Base-by-base conservation (phyloP, 2,329 filamentous ascomycete species). In the Volutella citrinella region DNA sequence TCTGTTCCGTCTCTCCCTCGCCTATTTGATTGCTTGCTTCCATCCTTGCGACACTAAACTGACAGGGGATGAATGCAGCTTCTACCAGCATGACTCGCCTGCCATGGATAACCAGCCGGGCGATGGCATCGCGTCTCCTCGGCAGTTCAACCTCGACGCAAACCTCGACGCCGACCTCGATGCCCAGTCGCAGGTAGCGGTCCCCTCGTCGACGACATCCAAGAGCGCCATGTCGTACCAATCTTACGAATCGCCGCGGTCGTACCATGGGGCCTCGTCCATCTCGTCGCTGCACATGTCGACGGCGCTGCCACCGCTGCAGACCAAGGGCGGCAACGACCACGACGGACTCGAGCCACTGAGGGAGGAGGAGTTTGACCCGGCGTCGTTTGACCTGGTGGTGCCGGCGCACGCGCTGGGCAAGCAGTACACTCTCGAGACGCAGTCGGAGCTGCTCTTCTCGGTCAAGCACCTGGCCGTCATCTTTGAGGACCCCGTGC, bases 361-460 rank as follows among this genome's bases (percentile, higher is more conserved):
- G 34, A 43, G 28, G 2, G 46, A 49, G 23, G 47, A 49, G 21
- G 47, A 49, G 13, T 48, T 43, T n/a, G 47, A 49, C 7, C 47
- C 47, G 0, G 47, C 46, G 9, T 50, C 47, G 9, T 49, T 49
- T 3, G 46, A 49, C 16, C 44, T 49, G 12, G 44, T 49, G 6
- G 44, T 50, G 3, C 47, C 47, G 0, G 46, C 44, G 7, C 38
- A 48, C n/a, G 36, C 38, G 0, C 38, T 48, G 32, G 44, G 43
- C 23, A 49, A 49, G 16, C 46, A 50, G n/a, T 58, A 78, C 50
- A 76, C 74, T 3, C 62, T 87, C 1, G 84, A 87, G 56, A 63
- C 66, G n/a, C 72, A 78, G 27, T 77, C 80, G 0, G 78, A 84
- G 37, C 65, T 78, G 10, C 63, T 88, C 21, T 82, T 87, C 49